Percentiles rank a stretch among this genome's conserved stretches.
These are phyloP conservation scores for Camelina sativa DNA, from an alignment of 345 rosid genomes.

Conservation along the genomic window DNA sequence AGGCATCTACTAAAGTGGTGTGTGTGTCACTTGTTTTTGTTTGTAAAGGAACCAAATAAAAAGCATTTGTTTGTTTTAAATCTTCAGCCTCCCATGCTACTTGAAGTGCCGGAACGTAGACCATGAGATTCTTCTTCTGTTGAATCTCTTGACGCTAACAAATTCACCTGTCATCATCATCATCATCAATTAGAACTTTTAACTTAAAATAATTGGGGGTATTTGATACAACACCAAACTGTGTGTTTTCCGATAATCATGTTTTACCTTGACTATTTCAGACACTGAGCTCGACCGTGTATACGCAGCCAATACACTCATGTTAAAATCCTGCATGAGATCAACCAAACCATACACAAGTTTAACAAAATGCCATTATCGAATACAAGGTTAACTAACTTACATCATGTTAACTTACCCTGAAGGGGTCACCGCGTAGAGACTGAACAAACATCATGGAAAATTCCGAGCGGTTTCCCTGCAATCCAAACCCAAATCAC, in stretches of 20 bases:
- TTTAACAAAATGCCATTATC: conserved; percentile 1
- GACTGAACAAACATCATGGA: conserved; percentile 91
- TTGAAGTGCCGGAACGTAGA: conserved; percentile 47
- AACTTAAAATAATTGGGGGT: background rate
- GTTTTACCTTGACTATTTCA: conserved; percentile 84
- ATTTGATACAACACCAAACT: background rate
- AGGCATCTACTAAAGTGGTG: background rate
- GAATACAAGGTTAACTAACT: too few species aligned
- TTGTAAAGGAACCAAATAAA: conserved; percentile 1
- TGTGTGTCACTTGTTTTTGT: background rate
- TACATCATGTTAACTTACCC: conserved; percentile 54
- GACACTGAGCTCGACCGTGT: conserved; percentile 77
- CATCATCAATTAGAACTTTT: background rate
- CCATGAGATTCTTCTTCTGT: conserved; percentile 52
- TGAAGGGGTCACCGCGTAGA: conserved; percentile 89
- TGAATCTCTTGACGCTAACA: conserved; percentile 62
- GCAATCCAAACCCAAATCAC: conserved; percentile 40
- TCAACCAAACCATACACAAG: background rate
- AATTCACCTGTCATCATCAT: conserved; percentile 60
- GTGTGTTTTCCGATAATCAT: too few species aligned
- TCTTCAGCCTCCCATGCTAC: conserved; percentile 69
- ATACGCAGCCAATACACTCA: conserved; percentile 87
- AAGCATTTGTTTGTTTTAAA: background rate
- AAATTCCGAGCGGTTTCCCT: conserved; percentile 65
- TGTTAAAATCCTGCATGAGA: conserved; percentile 73